Base-by-base conservation (phyloP, 371 early-diverging fungal species). In the Syncephalastrum sp. region DNA sequence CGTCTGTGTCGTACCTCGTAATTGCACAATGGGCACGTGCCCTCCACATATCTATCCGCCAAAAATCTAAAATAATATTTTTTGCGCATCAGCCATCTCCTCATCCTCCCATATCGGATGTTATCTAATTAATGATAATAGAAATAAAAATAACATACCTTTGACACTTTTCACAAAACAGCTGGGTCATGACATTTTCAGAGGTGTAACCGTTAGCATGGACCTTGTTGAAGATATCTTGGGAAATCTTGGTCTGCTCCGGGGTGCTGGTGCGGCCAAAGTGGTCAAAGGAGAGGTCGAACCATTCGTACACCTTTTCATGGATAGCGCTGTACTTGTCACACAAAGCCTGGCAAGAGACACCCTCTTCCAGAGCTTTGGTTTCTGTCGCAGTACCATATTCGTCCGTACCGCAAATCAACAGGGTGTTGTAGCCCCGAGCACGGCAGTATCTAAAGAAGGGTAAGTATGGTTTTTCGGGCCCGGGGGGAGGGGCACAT, bases 301-400 rank as follows among this genome's bases (percentile, higher is more conserved):
- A 99, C 97, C 97, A 98, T 29, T 99, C 83, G 77, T 99, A 99
- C 27, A 97, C 89, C 41, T 87, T 75, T 54, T 75, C 82, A 78
- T 99, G 99, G 51, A 96, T 71, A 8, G 82, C 84, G 69, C 92
- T 77, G 80, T 99, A 99, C 77, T 96, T 96, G 78, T 97, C 96
- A 74, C 99, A 99, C 23, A 99, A 87, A 56, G 88, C 96, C 62
- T 88, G 85, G 70, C 98, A 98, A 17, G 91, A 77, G 7, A 93
- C 78, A 8, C 90, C 89, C 64, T 96, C 96, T 63, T 96, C 91
- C 27, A 99, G 73, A 5, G 99, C 99, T 74, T 96, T 97, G 47
- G 99, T 99, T 81, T 99, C 99, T 4, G 99, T 99, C 12, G 99
- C 98, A 24, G 99, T 99, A 55, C 99, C 99, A 75, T 99, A 99